Conservation (phyloP, 495 filamentous ascomycete genomes). For the Trichoderma orchidacearum region DNA sequence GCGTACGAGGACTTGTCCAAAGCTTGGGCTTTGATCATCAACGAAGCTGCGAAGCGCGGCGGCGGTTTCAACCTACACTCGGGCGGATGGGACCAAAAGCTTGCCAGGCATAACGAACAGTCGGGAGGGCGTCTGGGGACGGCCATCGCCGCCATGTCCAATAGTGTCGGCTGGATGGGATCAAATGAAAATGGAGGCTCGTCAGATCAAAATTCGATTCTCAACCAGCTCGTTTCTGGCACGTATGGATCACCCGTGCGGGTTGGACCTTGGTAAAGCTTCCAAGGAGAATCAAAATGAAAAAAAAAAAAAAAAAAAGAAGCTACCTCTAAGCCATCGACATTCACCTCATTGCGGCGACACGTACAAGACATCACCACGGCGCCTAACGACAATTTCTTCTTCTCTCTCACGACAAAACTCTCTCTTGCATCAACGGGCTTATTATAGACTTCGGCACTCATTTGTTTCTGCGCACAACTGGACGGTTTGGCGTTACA, state of each 20-base stretch:
- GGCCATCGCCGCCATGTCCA: constrained; percentile 64
- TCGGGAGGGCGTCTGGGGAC: constrained; percentile 71
- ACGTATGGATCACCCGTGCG: constrained; percentile 64
- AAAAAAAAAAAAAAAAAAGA: too few relatives aligned
- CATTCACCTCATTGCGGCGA: too few relatives aligned
- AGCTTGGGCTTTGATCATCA: constrained; percentile 86
- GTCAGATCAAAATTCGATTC: constrained; percentile 48
- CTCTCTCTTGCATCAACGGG: neutral
- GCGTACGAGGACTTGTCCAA: constrained; percentile 91
- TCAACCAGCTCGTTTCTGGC: constrained; percentile 67
- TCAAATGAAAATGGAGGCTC: constrained; percentile 24
- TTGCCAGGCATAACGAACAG: constrained; percentile 78
- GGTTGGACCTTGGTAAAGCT: constrained; percentile 54
- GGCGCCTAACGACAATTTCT: neutral
- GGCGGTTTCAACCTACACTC: constrained; percentile 86
- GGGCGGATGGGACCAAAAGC: constrained; percentile 82
- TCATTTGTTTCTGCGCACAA: neutral
- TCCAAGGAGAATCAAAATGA: too few relatives aligned
- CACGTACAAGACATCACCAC: neutral
- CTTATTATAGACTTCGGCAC: neutral
- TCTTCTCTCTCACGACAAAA: neutral
- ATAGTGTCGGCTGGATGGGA: constrained; percentile 65
- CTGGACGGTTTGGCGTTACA: neutral
- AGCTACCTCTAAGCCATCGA: too few relatives aligned
- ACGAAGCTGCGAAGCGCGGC: constrained; percentile 79